These are phyloP conservation scores for Oenanthe sinensis DNA, from an alignment of 129 eudicot genomes.

Conservation along the genomic window DNA sequence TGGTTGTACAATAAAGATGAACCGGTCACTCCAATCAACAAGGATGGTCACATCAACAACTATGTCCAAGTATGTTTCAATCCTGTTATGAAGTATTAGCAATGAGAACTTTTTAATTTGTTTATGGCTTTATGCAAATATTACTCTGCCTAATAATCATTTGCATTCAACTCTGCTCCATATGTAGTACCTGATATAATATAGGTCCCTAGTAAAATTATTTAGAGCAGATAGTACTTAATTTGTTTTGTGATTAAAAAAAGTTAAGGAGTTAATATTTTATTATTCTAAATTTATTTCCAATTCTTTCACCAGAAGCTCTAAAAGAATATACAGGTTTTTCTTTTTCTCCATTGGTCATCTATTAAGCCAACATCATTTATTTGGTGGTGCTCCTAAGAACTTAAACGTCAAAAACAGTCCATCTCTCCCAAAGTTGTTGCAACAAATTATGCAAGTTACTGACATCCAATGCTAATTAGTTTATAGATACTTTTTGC, in stretches of 20 bases:
- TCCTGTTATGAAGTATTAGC: neutral
- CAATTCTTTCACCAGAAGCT: neutral
- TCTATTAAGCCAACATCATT: neutral
- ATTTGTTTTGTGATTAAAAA: neutral
- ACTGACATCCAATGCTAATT: neutral
- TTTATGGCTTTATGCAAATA: neutral
- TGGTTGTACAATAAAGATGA: conserved; percentile 70
- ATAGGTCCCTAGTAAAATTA: neutral
- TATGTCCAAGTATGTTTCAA: conserved; percentile 43
- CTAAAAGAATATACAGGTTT: neutral
- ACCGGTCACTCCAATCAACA: conserved; percentile 49
- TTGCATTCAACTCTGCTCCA: neutral
- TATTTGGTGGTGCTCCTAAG: neutral
- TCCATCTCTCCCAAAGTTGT: neutral
- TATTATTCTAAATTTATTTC: neutral
- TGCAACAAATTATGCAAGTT: neutral
- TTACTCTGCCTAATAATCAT: neutral
- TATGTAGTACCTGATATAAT: neutral
- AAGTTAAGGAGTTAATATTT: neutral
- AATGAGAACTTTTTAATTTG: neutral
- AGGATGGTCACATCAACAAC: conserved; percentile 89
- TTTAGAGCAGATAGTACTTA: neutral
- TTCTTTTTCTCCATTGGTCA: neutral
- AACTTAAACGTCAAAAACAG: neutral
- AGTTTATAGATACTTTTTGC: neutral